Evolutionary conservation across 371 early-diverging fungal genomes (phyloP), one percentile per base, ranked within the genome.

Genomic region (Smittium culicis): DNA sequence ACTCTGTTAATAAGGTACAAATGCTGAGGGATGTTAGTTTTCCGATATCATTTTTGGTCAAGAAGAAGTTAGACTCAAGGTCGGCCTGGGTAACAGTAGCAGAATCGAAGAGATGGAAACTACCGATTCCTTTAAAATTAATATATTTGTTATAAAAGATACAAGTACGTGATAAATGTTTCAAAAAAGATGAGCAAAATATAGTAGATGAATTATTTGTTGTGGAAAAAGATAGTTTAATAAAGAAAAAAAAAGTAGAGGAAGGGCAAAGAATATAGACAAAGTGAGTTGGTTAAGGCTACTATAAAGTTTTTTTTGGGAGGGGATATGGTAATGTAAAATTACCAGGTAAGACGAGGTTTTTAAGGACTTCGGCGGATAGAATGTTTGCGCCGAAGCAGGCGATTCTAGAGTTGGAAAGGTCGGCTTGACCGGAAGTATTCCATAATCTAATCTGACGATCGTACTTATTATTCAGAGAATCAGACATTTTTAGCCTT

Each of bases 321-420:
- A n/a, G n/a, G n/a, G n/a, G n/a, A n/a, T n/a, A n/a, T n/a, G n/a
- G n/a, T n/a, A n/a, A n/a, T n/a, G n/a, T n/a, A n/a, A n/a, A n/a
- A n/a, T n/a, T 84, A 89, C 97, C 96, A 72, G 98, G 94, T 61
- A 97, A 81, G 30, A 96, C 85, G 28, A 97, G 81, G 72, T 97
- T 95, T 76, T 97, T 97, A 35, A 97, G 79, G 28, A 86, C 82
- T 71, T 97, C 98, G 34, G 93, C 86, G 1, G 92, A 94, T 17
- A 87, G 85, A 1, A 91, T 85, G 1, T 86, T 82, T 55, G 83
- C 93, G 69, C 90, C 84, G 33, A 97, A 64, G n/a, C 94, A 81
- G 64, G 87, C 88, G 54, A 97, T 82, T 33, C 85, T 82, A 17
- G 95, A 82, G 35, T 75, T 74, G 71, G 93, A 94, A 34, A 97